Evolutionary conservation across 164 flowering plant genomes (phyloP).

Genomic region (Litsea cubeba): DNA sequence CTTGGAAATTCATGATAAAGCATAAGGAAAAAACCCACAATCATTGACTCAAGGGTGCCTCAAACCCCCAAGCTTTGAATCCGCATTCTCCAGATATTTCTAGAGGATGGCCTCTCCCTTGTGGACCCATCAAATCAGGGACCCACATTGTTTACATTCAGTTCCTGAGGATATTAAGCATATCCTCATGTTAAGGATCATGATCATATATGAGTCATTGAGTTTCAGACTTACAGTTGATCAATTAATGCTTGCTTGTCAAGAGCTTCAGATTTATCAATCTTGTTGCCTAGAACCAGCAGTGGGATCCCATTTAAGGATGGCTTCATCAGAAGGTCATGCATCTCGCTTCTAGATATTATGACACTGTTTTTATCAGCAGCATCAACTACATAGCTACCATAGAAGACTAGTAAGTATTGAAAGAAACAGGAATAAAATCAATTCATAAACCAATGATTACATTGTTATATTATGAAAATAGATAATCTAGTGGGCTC

Average conservation of each 20-base stretch:
- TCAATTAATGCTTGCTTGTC: constrained; percentile 76
- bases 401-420: neutral
- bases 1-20: neutral
- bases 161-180: neutral
- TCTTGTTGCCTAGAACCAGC: constrained; percentile 82
- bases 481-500: neutral
- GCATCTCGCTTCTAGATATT: constrained; percentile 70
- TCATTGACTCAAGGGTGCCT: neutral
- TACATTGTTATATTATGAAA: too few species aligned
- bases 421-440: neutral
- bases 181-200: neutral
- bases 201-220: neutral
- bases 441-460: neutral
- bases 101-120: neutral
- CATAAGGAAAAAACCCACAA: neutral
- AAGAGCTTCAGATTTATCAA: constrained; percentile 90
- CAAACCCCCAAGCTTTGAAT: neutral
- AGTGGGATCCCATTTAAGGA: constrained; percentile 73
- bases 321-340: constrained; percentile 67
- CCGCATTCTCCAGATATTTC: neutral
- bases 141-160: neutral
- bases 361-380: constrained; percentile 89
- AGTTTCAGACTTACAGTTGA: constrained; percentile 57
- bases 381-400: constrained; percentile 90
- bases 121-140: neutral